Percentiles rank a stretch among this genome's conserved stretches.
Evolutionary conservation across 192 early-diverging fungal species (phyloP).

Genomic region (Backusella macrospora): DNA sequence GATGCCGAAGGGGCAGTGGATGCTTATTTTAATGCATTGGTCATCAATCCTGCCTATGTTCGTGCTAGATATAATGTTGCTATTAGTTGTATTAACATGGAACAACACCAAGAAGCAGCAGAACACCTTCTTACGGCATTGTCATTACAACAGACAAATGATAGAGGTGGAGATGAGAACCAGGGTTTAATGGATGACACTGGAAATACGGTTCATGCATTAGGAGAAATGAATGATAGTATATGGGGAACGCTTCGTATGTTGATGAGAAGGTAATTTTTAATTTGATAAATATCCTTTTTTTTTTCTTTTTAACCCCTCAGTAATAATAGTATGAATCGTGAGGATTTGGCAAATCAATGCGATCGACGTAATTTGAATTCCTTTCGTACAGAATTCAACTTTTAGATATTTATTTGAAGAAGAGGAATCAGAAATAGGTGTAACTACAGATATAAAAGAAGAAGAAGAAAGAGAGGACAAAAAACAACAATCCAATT

Average conservation of each 20-base stretch:
- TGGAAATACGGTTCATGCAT: conserved; percentile 18
- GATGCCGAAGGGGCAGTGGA: conserved; percentile 81
- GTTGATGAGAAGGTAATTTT: conserved; percentile 48
- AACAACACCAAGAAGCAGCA: conserved; percentile 87
- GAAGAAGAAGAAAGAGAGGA: not conserved
- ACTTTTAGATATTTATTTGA: conserved; percentile 57
- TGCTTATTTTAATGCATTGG: conserved; percentile 92
- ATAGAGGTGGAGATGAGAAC: not conserved
- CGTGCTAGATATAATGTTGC: conserved; percentile 97
- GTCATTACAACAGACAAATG: conserved; percentile 65
- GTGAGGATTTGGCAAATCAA: conserved; percentile 81
- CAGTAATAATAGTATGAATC: conserved; percentile 65
- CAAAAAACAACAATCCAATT: not conserved
- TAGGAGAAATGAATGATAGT: conserved; percentile 65
- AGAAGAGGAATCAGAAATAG: not conserved
- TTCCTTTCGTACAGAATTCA: conserved; percentile 83
- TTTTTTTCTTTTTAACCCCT: conserved; percentile 16
- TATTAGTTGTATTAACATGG: conserved; percentile 91
- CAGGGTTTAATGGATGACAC: conserved; percentile 19
- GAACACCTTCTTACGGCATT: conserved; percentile 92
- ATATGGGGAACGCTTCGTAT: conserved; percentile 87
- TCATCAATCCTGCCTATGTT: conserved; percentile 93
- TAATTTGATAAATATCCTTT: too few relatives aligned
- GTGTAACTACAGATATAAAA: not conserved
- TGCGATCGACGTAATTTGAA: conserved; percentile 76